Evolutionary conservation across 305 asterid genomes (phyloP), one percentile per base, ranked within the genome.

Genomic region (Fraxinus sp.): DNA sequence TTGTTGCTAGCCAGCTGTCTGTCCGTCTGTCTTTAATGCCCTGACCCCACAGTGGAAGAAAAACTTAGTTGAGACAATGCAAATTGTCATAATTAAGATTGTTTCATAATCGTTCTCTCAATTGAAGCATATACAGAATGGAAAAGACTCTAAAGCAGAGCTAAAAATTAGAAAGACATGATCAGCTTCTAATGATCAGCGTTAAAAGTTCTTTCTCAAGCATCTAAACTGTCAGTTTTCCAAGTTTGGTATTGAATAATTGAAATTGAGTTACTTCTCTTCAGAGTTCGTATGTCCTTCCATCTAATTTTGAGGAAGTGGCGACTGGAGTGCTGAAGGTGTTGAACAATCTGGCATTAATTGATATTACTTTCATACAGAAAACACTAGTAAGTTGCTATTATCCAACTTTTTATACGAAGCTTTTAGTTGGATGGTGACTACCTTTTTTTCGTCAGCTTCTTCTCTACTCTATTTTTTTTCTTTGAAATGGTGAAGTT

Each of bases 261-360:
- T 85, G 85, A 82, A 77, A 66, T 35, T 73, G 77, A 78, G 82
- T 83, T 66, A 49, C 78, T 84, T 75, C 81, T 79, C 88, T 83
- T 78, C 92, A 95, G 99, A 90, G 89, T 81, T 87, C 93, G 3
- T 95, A 91, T 79, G 88, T 90, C 79, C 97, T 96, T 87, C 99
- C 99, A 77, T 90, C 97, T 75, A 96, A 96, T 91, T 96, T 96
- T 79, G 99, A 96, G 90, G 98, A 95, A 87, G 99, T 96, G 77
- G 98, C 99, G 7, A 92, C 95, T 22, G 99, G 98, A 77, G 96
- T 96, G 76, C 88, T 96, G 90, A 96, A 92, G 95, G 95, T 96
- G 86, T 88, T 96, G 94, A 96, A 96, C 92, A 96, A 96, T 95
- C 91, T 96, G 89, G 98, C 98, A 41, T 89, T 90, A 80, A 86